These are phyloP conservation scores for Colletotrichum sp. DNA, from an alignment of 2,329 filamentous ascomycete genomes.

Conservation along the genomic window DNA sequence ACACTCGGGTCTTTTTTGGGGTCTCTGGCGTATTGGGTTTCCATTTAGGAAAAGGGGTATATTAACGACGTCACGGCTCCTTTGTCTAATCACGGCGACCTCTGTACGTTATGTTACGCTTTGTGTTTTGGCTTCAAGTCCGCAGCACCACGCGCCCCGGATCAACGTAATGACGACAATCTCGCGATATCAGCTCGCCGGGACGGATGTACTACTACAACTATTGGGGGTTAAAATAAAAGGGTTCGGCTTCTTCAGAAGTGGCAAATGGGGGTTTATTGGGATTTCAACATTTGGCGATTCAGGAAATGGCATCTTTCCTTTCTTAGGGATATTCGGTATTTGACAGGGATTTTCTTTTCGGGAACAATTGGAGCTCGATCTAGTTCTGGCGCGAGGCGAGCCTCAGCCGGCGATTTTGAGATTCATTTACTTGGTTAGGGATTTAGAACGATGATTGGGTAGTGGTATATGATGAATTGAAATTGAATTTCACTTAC, in stretches of 20 bases:
- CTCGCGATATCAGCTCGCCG: neutral
- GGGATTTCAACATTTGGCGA: neutral
- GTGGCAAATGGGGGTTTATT: neutral
- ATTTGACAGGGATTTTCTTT: neutral
- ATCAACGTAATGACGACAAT: slow-evolving; percentile 16
- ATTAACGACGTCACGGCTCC: slow-evolving; percentile 4
- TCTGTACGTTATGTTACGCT: slow-evolving; percentile 17
- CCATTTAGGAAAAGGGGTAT: neutral
- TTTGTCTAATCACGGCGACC: neutral
- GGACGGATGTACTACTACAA: slow-evolving; percentile 16
- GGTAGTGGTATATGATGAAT: slow-evolving; percentile 15
- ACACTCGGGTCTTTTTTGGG: neutral
- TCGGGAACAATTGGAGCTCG: neutral
- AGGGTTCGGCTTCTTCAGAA: neutral
- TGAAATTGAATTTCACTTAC: neutral
- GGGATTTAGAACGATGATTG: neutral
- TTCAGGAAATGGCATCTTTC: neutral
- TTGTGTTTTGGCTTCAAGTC: neutral
- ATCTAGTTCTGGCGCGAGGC: neutral
- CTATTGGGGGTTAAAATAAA: neutral
- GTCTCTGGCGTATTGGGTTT: neutral
- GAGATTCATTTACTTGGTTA: neutral
- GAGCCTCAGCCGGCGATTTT: neutral
- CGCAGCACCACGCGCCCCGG: neutral
- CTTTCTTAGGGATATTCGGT: neutral